Conservation (phyloP, 495 filamentous ascomycete genomes). For the Penicillium steckii region DNA sequence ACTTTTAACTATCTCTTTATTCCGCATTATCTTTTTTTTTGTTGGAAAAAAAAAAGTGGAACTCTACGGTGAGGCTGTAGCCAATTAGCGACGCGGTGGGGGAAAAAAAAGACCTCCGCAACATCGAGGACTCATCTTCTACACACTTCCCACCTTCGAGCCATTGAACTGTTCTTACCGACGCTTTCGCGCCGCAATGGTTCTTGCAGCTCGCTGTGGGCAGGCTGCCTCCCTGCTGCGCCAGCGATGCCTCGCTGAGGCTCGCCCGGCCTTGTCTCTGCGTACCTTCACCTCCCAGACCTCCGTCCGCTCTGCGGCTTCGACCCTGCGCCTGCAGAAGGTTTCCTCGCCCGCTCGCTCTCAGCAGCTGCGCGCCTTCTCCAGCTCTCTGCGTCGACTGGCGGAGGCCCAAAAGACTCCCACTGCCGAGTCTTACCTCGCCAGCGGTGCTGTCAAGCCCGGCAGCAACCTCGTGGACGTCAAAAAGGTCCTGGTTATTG, state of each 20-base stretch:
- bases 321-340: constrained; percentile 42
- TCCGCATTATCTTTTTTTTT: constrained; percentile 1
- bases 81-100: constrained; percentile 27
- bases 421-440: constrained; percentile 82
- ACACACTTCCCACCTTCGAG: constrained; percentile 16
- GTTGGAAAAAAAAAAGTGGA: constrained; percentile 22
- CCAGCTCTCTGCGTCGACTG: constrained; percentile 38
- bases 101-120: constrained; percentile 30
- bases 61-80: constrained; percentile 24
- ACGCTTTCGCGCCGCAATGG: constrained; percentile 40
- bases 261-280: constrained; percentile 40
- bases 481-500: constrained; percentile 92
- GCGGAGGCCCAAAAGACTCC: constrained; percentile 64
- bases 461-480: constrained; percentile 79
- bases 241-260: constrained; percentile 44
- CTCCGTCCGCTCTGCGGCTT: constrained; percentile 33
- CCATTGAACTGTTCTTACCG: constrained; percentile 23
- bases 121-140: constrained; percentile 24
- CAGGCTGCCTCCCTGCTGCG: constrained; percentile 47
- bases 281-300: constrained; percentile 43
- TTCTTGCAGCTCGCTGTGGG: constrained; percentile 51
- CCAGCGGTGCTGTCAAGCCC: constrained; percentile 76
- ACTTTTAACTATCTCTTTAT: too few relatives aligned
- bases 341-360: constrained; percentile 35
- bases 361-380: constrained; percentile 49